These are phyloP conservation scores for Penstemon barbatus DNA, from an alignment of 257 asterid species.

Conservation along the genomic window DNA sequence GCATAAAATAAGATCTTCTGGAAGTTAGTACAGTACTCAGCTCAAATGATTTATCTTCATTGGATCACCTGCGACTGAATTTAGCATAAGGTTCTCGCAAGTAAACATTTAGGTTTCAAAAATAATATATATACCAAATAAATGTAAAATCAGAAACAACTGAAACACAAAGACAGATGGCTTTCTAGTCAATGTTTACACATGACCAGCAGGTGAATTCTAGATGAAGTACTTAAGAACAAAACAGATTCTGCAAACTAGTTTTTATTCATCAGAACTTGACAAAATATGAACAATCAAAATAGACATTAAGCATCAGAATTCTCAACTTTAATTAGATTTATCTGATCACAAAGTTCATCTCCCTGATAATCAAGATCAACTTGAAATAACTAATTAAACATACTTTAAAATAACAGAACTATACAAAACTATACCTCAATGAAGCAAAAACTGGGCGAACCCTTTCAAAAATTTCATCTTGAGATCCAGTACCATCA, in stretches of 20 bases:
- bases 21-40: conserved; percentile 19
- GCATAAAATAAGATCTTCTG: conserved; percentile 1
- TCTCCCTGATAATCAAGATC: conserved; percentile 20
- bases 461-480: conserved; percentile 79
- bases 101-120: conserved; percentile 5
- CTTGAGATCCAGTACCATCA: conserved; percentile 86
- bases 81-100: conserved; percentile 5
- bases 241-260: not conserved
- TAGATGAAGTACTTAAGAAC: not conserved
- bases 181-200: conserved; percentile 11
- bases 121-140: not conserved
- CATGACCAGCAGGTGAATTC: not conserved
- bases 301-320: conserved; percentile 21
- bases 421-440: conserved; percentile 43
- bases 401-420: not conserved
- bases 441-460: conserved; percentile 60
- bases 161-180: not conserved
- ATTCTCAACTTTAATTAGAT: conserved; percentile 1
- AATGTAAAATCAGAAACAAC: not conserved
- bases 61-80: conserved; percentile 33
- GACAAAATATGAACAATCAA: conserved; percentile 13
- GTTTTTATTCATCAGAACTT: not conserved
- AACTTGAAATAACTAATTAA: conserved; percentile 12
- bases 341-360: conserved; percentile 6
- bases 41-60: conserved; percentile 26